phyloP scores from a whole-genome alignment of 805 yeast genomes.

The Schwanniomyces yamadae region DNA sequence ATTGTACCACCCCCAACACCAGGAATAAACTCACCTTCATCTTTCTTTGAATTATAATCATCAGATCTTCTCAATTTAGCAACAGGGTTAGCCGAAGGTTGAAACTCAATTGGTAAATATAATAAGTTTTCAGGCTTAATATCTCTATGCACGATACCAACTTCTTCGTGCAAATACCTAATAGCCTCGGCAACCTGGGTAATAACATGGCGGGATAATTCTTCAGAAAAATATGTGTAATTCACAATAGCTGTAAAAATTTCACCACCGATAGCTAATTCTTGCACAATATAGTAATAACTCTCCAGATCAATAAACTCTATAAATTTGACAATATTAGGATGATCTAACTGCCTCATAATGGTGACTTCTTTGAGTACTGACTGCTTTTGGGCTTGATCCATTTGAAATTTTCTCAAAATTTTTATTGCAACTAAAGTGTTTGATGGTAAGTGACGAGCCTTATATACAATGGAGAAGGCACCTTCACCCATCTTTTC shows the following conservation, averaged over 20 bases:
- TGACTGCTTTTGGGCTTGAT: constrained; percentile 58
- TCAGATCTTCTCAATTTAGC: constrained; percentile 58
- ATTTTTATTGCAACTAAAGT: constrained; percentile 53
- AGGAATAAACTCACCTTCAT: constrained; percentile 82
- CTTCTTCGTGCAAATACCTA: constrained; percentile 65
- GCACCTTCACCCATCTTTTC: constrained; percentile 79
- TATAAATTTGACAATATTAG: constrained; percentile 62
- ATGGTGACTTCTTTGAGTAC: constrained; percentile 80
- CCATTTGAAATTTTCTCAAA: constrained; percentile 69
- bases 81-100: constrained; percentile 39
- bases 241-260: constrained; percentile 66
- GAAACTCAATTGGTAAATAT: constrained; percentile 56
- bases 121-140: constrained; percentile 78
- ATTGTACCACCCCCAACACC: constrained; percentile 92
- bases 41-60: constrained; percentile 66
- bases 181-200: constrained; percentile 64
- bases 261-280: constrained; percentile 76
- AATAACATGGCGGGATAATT: constrained; percentile 61
- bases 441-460: constrained; percentile 38
- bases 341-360: constrained; percentile 63
- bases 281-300: constrained; percentile 69
- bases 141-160: constrained; percentile 82
- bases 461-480: constrained; percentile 71
- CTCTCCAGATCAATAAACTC: constrained; percentile 64
- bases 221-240: constrained; percentile 64